Base-by-base conservation (phyloP, 2,329 filamentous ascomycete genomes). In the Trichophyton equinum region DNA sequence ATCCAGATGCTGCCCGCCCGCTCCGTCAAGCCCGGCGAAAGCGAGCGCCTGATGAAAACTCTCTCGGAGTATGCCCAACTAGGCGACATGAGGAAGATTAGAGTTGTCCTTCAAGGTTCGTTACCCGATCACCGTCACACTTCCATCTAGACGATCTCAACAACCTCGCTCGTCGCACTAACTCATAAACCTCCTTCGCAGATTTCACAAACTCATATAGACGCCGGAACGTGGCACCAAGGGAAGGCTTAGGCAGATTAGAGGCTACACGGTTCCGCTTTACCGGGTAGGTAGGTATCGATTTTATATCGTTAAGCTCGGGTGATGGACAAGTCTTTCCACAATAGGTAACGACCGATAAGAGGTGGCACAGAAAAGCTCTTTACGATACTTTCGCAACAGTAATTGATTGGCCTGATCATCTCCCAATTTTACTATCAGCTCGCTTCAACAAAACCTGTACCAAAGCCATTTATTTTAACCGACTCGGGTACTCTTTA, bases 151-250 rank as follows among this genome's bases (percentile, higher is more conserved):
- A 42, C 33, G 9, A 38, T 22, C 20, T 59, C 18, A 47, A 27
- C 11, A 38, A 38, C 33, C 33, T 38, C 33, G 33, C 22, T 51
- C 46, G 22, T 51, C 13, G 13, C 9, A 38, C 59, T 57, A 46
- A 57, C 40, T 27, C 9, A 51, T 27, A 7, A 20, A 7, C 27
- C 27, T 25, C 2, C 15, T 56, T 55, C 13, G 11, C 61, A 77
- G 95, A 99, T 74, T 99, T 99, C 72, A 97, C 94, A 25, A 95
- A 92, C 72, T 89, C 86, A 33, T 99, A 99, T 74, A 85, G 95
- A 58, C 82, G 95, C 70, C 83, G 95, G 64, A 96, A 99, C 70
- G 89, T 99, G 55, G 92, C 94, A n/a, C 94, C 94, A 5, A 80
- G 92, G 63, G 92, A 97, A 71, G 92, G 92, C 0, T 78, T 97